phyloP scores from a whole-genome alignment of 2,329 filamentous ascomycete species.

The Fusarium transvaalense region DNA sequence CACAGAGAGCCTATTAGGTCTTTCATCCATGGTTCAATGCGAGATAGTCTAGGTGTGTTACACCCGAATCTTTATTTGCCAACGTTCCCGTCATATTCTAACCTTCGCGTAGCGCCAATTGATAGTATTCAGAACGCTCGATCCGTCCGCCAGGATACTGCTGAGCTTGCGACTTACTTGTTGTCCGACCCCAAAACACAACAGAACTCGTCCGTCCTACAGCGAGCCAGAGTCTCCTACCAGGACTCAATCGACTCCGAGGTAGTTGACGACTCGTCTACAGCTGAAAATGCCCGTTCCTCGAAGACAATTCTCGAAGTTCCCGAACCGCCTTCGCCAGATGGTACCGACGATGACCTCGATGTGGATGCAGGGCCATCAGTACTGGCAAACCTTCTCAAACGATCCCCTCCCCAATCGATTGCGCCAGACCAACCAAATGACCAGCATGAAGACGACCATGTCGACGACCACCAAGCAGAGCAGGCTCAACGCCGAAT shows the following conservation, averaged over 20 bases:
- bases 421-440: conserved; percentile 37
- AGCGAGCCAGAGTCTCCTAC: conserved; percentile 50
- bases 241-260: conserved; percentile 48
- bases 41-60: conserved; percentile 68
- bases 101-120: conserved; percentile 58
- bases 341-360: conserved; percentile 26
- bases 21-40: conserved; percentile 75
- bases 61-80: background rate
- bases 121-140: conserved; percentile 81
- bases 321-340: conserved; percentile 60
- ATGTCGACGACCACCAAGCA: conserved; percentile 21
- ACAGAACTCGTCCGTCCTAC: conserved; percentile 62
- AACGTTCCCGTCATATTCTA: conserved; percentile 8
- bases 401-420: conserved; percentile 61
- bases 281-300: conserved; percentile 44
- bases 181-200: conserved; percentile 71
- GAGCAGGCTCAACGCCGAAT: conserved; percentile 25
- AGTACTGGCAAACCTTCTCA: conserved; percentile 64
- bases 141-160: conserved; percentile 86
- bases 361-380: conserved; percentile 53
- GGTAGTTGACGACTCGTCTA: conserved; percentile 35
- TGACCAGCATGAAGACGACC: conserved; percentile 19
- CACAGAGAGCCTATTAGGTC: conserved; percentile 77
- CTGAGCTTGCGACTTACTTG: conserved; percentile 86
- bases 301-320: conserved; percentile 71